Conservation (phyloP, 2,329 filamentous ascomycete species). For the Tolypocladium inflatum region DNA sequence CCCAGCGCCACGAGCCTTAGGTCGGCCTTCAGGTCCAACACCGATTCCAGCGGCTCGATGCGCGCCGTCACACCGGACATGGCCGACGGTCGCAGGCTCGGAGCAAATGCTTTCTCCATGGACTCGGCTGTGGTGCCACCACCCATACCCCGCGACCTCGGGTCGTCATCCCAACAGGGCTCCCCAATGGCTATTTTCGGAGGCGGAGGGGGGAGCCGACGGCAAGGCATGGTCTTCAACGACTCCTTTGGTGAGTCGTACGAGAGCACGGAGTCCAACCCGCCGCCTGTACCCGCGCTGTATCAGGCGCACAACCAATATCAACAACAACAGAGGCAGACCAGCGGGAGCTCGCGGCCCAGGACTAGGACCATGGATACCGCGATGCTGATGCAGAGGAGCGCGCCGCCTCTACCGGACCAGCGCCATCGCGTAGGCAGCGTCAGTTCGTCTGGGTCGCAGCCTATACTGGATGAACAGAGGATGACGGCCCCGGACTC, state of each 20-base stretch:
- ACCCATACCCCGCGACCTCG: constrained; percentile 13
- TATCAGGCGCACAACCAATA: constrained; percentile 3
- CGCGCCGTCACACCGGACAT: constrained; percentile 59
- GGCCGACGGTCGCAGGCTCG: constrained; percentile 22
- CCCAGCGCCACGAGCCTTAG: constrained; percentile 24
- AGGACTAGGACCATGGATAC: constrained; percentile 51
- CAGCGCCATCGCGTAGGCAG: constrained; percentile 60
- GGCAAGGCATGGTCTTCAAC: constrained; percentile 53
- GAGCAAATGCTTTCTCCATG: constrained; percentile 10
- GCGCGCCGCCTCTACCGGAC: constrained; percentile 29
- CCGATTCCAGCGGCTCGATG: constrained; percentile 34
- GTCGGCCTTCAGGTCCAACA: constrained; percentile 21
- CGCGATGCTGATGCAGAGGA: constrained; percentile 37
- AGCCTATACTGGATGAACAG: constrained; percentile 41
- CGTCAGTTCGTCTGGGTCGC: constrained; percentile 53
- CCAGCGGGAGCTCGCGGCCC: constrained; percentile 32
- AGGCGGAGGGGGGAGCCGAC: constrained; percentile 31
- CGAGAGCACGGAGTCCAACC: constrained; percentile 34
- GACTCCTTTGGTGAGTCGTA: constrained; percentile 43
- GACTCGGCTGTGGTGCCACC: constrained; percentile 7
- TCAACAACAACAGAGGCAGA: constrained; percentile 18
- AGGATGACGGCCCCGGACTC: constrained; percentile 33
- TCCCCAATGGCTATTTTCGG: constrained; percentile 21
- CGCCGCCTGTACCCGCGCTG: constrained; percentile 11
- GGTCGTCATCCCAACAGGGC: constrained; percentile 17